Conservation (phyloP, 176 grass and related monocot species). For the Stipa capillata region DNA sequence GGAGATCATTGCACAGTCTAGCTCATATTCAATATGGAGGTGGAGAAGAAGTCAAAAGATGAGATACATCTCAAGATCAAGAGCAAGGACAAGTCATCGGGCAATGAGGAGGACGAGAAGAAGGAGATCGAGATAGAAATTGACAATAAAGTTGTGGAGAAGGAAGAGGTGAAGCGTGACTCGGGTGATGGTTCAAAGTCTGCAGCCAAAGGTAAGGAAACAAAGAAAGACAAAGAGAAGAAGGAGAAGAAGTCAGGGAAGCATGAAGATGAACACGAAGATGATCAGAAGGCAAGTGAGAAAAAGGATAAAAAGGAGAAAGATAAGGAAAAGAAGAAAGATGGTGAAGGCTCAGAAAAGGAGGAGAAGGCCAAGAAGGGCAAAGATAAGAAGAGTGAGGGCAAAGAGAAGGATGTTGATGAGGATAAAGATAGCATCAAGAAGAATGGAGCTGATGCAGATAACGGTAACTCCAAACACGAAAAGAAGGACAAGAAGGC, state of each 20-base stretch:
- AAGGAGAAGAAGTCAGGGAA: slow-evolving; percentile 13
- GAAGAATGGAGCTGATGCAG: not conserved
- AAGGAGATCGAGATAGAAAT: slow-evolving; percentile 46
- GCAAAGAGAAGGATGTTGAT: not conserved
- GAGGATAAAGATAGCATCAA: not conserved
- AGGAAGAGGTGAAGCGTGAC: slow-evolving; percentile 38
- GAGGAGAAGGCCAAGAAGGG: slow-evolving; percentile 3
- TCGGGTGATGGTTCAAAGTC: not conserved
- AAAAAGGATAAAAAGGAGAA: slow-evolving; percentile 25
- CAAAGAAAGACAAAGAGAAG: slow-evolving; percentile 17
- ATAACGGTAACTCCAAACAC: not conserved
- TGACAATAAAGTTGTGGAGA: slow-evolving; percentile 39
- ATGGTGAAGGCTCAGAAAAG: not conserved
- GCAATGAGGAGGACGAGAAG: slow-evolving; percentile 24
- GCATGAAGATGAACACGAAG: not conserved
- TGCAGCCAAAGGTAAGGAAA: not conserved
- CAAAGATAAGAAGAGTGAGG: not conserved
- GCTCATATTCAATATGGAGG: slow-evolving; percentile 12
- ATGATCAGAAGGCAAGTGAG: not conserved
- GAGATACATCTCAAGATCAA: slow-evolving; percentile 68
- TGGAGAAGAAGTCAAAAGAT: slow-evolving; percentile 34
- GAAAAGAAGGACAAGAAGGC: not conserved
- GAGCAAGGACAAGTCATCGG: slow-evolving; percentile 35
- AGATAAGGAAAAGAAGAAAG: slow-evolving; percentile 13
- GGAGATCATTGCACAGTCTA: not conserved